phyloP scores from a whole-genome alignment of 2,329 filamentous ascomycete species.

The Colletotrichum coccodes region DNA sequence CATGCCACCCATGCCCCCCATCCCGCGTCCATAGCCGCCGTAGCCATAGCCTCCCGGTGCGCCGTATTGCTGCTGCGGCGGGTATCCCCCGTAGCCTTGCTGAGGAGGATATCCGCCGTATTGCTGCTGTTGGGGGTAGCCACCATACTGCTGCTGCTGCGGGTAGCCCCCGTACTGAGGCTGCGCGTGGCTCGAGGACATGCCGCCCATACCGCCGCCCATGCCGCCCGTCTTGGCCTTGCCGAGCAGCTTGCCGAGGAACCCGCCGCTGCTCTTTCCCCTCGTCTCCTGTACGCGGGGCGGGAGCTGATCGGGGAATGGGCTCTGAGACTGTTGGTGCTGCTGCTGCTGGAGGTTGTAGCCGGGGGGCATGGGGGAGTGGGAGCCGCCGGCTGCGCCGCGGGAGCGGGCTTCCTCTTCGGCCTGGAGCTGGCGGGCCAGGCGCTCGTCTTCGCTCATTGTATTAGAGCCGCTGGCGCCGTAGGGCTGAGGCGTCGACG shows the following conservation, averaged over 20 bases:
- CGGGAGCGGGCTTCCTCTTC: slow-evolving; percentile 75
- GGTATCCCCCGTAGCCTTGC: slow-evolving; percentile 50
- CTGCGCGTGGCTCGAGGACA: slow-evolving; percentile 45
- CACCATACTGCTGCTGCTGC: slow-evolving; percentile 43
- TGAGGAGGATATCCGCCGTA: slow-evolving; percentile 45
- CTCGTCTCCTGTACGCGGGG: slow-evolving; percentile 45
- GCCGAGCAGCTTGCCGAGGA: slow-evolving; percentile 63
- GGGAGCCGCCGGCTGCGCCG: slow-evolving; percentile 43
- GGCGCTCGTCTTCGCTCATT: slow-evolving; percentile 73
- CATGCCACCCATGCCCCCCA: slow-evolving; percentile 50
- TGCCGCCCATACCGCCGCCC: slow-evolving; percentile 39
- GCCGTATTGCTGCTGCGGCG: slow-evolving; percentile 45
- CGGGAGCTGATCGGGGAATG: slow-evolving; percentile 53
- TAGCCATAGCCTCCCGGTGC: slow-evolving; percentile 39
- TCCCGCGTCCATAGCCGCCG: slow-evolving; percentile 37
- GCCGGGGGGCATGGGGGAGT: slow-evolving; percentile 41
- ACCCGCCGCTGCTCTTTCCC: slow-evolving; percentile 53
- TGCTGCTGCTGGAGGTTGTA: slow-evolving; percentile 34
- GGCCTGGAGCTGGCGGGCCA: slow-evolving; percentile 82
- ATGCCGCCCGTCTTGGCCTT: slow-evolving; percentile 54
- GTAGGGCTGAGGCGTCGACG: slow-evolving; percentile 43
- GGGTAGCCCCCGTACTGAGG: slow-evolving; percentile 42
- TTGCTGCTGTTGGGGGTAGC: slow-evolving; percentile 40
- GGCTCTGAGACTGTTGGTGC: slow-evolving; percentile 40
- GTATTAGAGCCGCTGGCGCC: slow-evolving; percentile 41